Base-by-base conservation (phyloP, 1,284 basidiomycete genomes). In the Vanrija pseudolonga region DNA sequence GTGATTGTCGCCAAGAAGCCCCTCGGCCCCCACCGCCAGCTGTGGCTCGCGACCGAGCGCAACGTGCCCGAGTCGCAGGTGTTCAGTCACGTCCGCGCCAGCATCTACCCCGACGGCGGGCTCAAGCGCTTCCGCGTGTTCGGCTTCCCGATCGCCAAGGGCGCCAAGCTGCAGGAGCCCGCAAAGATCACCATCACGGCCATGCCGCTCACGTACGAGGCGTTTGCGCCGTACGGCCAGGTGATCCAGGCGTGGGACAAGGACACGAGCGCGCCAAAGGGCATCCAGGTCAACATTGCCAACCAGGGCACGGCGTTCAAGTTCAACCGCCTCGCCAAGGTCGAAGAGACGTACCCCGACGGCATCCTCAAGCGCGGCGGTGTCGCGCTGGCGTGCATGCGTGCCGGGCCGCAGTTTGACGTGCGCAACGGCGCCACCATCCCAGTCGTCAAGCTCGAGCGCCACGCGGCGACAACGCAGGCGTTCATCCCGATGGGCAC, bases 21-120 rank as follows among this genome's bases (percentile, higher is more conserved):
- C 67, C 82, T 95, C 39, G 92, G 93, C 11, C 89, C 96, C 4
- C 89, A 97, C 77, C 82, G 87, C 61, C 88, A 90, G 70, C 93
- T 97, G 72, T 89, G 84, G 71, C 90, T 97, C 77, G 84, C 88
- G 64, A 79, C 96, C 51, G 83, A 87, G 65, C 82, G 86, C 63
- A 79, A 81, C 18, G 75, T 81, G 28, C 61, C 68, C 23, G 51
- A 62, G 40, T 81, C 77, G 11, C 77, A 76, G 51, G 72, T 80
- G 17, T 93, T 85, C 74, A 91, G 86, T 14, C 95, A 98, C 74
- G 83, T 98, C 53, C 85, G 85, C 65, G 79, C 95, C 59, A 90
- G 88, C 18, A 96, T 97, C 68, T 85, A 89, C 74, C 95, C 95
- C 4, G 95, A 99, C 71, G 95, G 95, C 46, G 95, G 95, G 20